Evolutionary conservation across 2,329 filamentous ascomycete genomes (phyloP), one percentile per base, ranked within the genome.

Genomic region (Penicillium brasilianum): DNA sequence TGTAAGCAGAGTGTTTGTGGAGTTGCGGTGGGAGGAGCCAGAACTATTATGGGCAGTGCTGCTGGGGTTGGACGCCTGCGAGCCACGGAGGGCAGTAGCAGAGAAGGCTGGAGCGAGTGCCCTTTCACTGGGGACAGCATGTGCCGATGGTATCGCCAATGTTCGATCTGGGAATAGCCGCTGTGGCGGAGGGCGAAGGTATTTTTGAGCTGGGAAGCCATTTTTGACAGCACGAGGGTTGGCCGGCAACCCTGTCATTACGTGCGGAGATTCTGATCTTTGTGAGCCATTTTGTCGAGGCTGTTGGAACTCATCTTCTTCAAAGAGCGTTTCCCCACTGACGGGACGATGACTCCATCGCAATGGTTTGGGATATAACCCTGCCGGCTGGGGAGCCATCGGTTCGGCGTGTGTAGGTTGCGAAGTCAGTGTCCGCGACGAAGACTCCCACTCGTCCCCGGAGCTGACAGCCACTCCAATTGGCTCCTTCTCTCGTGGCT

Each of bases 351-450:
- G 70, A 41, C 66, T 72, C 61, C 72, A 68, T 48, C 70, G 70
- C n/a, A 80, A 66, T 20, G 76, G 78, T 28, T 76, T 72, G 28
- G 80, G 78, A 59, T 74, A 77, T 18, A 79, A 60, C 18, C 69
- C 69, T 61, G 63, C 59, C n/a, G 72, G 71, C 30, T 71, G 71
- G 46, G 76, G 72, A 2, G 77, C 77, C 7, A 78, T 65, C 14
- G 79, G 66, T 46, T 74, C 73, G 20, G 77, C 76, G n/a, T 75
- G 61, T 18, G 76, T 78, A 30, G 73, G 70, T 39, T 77, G 72
- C 7, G 79, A 77, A 1, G 71, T 67, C 22, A 72, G 66, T 41
- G 71, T 78, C 46, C 62, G 61, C 16, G 73, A 70, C 16, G 76
- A 76, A 13, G 59, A 62, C 34, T 68, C 70, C 44, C 72, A 71